Evolutionary conservation across 179 eudicot genomes (phyloP).

Genomic region (Nepenthes alata): DNA sequence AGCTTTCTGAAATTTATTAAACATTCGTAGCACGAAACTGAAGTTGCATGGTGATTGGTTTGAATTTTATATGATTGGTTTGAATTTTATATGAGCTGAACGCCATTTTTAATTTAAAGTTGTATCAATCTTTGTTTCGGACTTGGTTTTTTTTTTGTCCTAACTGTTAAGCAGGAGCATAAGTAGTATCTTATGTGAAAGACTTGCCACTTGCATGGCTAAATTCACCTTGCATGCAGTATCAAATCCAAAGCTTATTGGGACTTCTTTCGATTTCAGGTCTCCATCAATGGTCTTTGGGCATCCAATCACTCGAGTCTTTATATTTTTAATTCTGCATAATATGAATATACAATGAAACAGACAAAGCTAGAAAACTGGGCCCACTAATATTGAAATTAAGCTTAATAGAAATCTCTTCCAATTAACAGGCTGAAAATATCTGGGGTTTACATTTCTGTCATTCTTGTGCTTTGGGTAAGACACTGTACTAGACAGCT

Average conservation of each 20-base stretch:
- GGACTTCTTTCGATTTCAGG: conserved; percentile 91
- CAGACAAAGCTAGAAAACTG: too few relatives aligned
- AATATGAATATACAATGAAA: conserved; percentile 1
- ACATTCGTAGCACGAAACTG: background rate
- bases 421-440: too few relatives aligned
- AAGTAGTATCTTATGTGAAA: background rate
- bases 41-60: background rate
- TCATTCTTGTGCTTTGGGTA: too few relatives aligned
- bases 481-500: too few relatives aligned
- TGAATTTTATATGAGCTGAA: background rate
- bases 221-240: conserved; percentile 96
- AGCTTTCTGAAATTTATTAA: too few relatives aligned
- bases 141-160: too few relatives aligned
- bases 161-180: background rate
- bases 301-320: conserved; percentile 84
- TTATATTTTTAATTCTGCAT: conserved; percentile 73
- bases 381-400: too few relatives aligned
- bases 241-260: conserved; percentile 95
- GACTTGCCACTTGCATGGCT: background rate
- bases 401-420: too few relatives aligned
- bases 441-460: too few relatives aligned
- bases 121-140: too few relatives aligned
- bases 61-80: background rate
- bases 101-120: too few relatives aligned
- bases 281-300: conserved; percentile 99